A percentile compares a stretch with the other conserved stretches of the same genome.
Conservation (phyloP, 1,139 yeast genomes). For the Yamadazyma trypodendri region DNA sequence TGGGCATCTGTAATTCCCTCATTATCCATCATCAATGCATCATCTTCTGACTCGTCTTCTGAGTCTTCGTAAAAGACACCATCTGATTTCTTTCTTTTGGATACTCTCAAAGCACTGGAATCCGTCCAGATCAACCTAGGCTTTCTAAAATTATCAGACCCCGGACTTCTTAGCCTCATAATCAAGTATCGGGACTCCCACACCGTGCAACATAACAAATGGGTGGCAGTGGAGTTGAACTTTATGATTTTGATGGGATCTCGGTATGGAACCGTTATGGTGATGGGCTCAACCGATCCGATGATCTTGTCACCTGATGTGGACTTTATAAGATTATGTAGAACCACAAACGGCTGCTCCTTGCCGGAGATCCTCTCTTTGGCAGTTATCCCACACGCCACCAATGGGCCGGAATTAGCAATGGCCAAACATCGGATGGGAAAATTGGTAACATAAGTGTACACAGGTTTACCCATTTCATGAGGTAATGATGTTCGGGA, state of each 20-base stretch:
- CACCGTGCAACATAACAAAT: conserved; percentile 78
- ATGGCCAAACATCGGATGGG: conserved; percentile 79
- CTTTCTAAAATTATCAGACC: conserved; percentile 34
- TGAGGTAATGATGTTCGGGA: conserved; percentile 29
- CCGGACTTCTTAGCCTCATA: conserved; percentile 54
- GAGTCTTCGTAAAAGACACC: conserved; percentile 18
- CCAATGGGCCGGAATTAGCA: conserved; percentile 58
- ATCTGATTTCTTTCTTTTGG: conserved; percentile 18
- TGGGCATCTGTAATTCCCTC: conserved; percentile 88
- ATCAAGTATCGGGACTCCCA: conserved; percentile 78
- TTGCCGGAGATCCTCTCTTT: conserved; percentile 65
- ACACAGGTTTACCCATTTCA: conserved; percentile 59
- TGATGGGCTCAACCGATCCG: conserved; percentile 53
- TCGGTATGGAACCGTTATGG: conserved; percentile 79
- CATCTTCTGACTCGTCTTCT: conserved; percentile 23
- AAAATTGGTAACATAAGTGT: conserved; percentile 67
- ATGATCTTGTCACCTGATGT: conserved; percentile 19
- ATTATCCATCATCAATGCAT: conserved; percentile 56
- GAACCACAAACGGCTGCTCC: conserved; percentile 77
- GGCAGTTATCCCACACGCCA: conserved; percentile 84
- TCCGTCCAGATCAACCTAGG: conserved; percentile 64
- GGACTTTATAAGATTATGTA: conserved; percentile 48
- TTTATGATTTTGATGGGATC: conserved; percentile 77
- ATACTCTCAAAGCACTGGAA: conserved; percentile 17
- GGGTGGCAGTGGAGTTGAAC: conserved; percentile 69